Percentiles rank a stretch among this genome's conserved stretches.
phyloP scores from a whole-genome alignment of 2,329 filamentous ascomycete species.

The Salinomyces thailandicus region DNA sequence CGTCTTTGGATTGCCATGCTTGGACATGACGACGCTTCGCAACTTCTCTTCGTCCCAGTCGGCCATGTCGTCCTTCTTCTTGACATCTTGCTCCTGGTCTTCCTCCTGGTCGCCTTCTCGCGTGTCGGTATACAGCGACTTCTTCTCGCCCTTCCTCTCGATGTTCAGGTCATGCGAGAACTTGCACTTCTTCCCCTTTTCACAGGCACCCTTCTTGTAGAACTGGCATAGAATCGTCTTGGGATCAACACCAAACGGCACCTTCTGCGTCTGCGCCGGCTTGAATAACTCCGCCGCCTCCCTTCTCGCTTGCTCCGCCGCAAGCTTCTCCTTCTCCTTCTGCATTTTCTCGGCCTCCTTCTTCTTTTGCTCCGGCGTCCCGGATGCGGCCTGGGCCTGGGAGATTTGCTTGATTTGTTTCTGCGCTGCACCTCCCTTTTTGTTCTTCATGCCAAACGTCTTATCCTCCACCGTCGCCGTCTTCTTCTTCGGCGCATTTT shows the following conservation, averaged over 20 bases:
- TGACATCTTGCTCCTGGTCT: slow-evolving; percentile 55
- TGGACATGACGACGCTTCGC: slow-evolving; percentile 78
- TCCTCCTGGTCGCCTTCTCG: slow-evolving; percentile 63
- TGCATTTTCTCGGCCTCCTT: slow-evolving; percentile 55
- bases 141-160: slow-evolving; percentile 88
- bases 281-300: slow-evolving; percentile 78
- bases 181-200: slow-evolving; percentile 95
- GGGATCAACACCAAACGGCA: slow-evolving; percentile 93
- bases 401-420: slow-evolving; percentile 80
- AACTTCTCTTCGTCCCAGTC: slow-evolving; percentile 98
- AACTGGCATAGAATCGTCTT: slow-evolving; percentile 97
- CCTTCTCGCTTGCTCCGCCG: slow-evolving; percentile 70
- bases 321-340: slow-evolving; percentile 80
- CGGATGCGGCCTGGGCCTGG: slow-evolving; percentile 60
- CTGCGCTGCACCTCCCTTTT: slow-evolving; percentile 86
- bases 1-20: slow-evolving; percentile 93
- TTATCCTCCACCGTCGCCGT: slow-evolving; percentile 73
- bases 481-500: slow-evolving; percentile 35
- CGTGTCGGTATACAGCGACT: slow-evolving; percentile 77
- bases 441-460: slow-evolving; percentile 99
- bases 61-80: slow-evolving; percentile 85
- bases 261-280: slow-evolving; percentile 91
- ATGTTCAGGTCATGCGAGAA: slow-evolving; percentile 86
- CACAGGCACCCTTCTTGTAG: slow-evolving; percentile 93
- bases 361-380: slow-evolving; percentile 77